Conservation (phyloP, 179 eudicot genomes). For the Camellia oleifera region DNA sequence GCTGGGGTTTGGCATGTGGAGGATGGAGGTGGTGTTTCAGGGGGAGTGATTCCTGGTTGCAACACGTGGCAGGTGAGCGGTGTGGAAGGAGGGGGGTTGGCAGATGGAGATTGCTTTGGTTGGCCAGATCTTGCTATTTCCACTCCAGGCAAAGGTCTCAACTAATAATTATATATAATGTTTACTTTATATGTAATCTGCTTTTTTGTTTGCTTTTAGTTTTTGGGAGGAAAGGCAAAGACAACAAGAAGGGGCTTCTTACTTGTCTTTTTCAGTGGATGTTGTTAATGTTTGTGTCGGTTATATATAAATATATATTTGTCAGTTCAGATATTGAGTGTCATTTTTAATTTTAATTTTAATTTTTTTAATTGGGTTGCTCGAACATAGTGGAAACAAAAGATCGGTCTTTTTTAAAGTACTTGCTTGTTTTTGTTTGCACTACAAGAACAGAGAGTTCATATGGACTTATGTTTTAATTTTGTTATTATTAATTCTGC, state of each 20-base stretch:
- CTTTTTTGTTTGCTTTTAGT: background rate
- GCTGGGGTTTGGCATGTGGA: conserved; percentile 29
- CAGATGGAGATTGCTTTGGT: conserved; percentile 30
- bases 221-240: background rate
- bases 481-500: too few species aligned
- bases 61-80: conserved; percentile 36
- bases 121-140: conserved; percentile 54
- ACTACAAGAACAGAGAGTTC: too few species aligned
- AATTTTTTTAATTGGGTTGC: too few species aligned
- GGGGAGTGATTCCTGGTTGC: conserved; percentile 11
- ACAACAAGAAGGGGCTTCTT: background rate
- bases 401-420: too few species aligned
- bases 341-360: background rate
- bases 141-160: conserved; percentile 17
- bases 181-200: too few species aligned
- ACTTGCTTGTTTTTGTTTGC: too few species aligned
- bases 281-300: background rate
- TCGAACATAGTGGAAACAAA: too few species aligned
- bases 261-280: too few species aligned
- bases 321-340: background rate
- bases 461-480: too few species aligned
- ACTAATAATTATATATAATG: background rate
- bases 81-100: conserved; percentile 24
- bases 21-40: conserved; percentile 11
- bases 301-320: background rate